phyloP scores from a whole-genome alignment of 495 filamentous ascomycete species.

The Lasiosphaeria miniovina region DNA sequence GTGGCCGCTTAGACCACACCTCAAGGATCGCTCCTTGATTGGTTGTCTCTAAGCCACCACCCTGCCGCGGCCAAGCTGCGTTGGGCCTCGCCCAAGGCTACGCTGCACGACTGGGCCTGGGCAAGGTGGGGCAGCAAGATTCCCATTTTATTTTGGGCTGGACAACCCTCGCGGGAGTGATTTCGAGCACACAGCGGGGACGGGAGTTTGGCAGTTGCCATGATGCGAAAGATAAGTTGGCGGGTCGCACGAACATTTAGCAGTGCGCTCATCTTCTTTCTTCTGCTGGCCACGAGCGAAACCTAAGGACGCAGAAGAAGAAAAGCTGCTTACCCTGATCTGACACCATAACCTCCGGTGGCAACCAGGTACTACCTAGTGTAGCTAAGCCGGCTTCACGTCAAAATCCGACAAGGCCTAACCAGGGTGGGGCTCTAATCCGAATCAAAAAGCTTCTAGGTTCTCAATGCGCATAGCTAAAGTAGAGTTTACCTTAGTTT shows the following conservation, averaged over 20 bases:
- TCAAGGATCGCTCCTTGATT: constrained; percentile 8
- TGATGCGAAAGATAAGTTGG: not conserved
- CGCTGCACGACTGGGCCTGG: not conserved
- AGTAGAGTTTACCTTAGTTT: not conserved
- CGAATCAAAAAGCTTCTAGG: too few species aligned
- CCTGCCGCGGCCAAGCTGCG: constrained; percentile 1
- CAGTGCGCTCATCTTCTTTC: not conserved
- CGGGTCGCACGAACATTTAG: not conserved
- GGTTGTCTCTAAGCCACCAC: constrained; percentile 7
- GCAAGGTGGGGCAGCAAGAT: constrained; percentile 6
- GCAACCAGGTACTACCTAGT: too few species aligned
- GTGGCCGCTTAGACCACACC: not conserved
- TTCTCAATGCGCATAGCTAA: not conserved
- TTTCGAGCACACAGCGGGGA: too few species aligned
- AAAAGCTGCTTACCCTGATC: too few species aligned
- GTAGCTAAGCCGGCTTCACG: too few species aligned
- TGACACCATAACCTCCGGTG: too few species aligned
- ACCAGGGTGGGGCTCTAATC: too few species aligned
- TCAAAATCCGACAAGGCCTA: too few species aligned
- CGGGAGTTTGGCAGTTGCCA: not conserved
- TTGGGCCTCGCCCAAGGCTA: constrained; percentile 9
- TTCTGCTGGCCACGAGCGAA: not conserved
- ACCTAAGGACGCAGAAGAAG: not conserved
- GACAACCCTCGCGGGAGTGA: not conserved
- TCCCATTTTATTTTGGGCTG: constrained; percentile 1